phyloP scores from a whole-genome alignment of 73 alveolate genomes.

The Stentor roeselii region DNA sequence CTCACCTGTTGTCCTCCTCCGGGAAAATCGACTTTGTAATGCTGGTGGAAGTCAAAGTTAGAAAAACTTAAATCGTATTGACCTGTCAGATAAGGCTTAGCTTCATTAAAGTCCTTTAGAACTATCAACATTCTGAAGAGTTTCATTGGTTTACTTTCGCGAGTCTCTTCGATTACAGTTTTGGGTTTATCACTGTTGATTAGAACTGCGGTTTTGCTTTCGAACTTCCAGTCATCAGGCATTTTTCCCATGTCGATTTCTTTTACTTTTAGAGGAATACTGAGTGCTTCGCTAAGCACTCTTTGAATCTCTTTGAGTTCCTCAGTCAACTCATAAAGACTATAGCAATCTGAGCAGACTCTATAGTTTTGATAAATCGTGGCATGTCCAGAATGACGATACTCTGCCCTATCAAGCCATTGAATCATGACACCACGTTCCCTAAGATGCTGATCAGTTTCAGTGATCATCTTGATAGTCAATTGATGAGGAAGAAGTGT shows the following conservation, averaged over 20 bases:
- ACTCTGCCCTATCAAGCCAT: conserved; percentile 61
- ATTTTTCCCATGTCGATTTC: conserved; percentile 30
- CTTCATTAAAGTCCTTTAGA: conserved; percentile 19
- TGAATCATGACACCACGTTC: conserved; percentile 44
- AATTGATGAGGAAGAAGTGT: conserved; percentile 60
- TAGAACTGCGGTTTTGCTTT: conserved; percentile 27
- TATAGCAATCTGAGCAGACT: conserved; percentile 78
- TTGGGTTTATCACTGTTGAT: conserved; percentile 29
- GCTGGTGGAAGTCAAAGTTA: not conserved
- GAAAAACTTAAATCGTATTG: not conserved
- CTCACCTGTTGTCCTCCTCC: not conserved
- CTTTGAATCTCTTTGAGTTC: conserved; percentile 62
- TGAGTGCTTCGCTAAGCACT: conserved; percentile 52
- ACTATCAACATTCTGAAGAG: conserved; percentile 34
- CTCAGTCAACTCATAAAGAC: conserved; percentile 64
- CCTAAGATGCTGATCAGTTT: conserved; percentile 66
- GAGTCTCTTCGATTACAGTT: conserved; percentile 30
- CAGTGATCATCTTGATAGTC: conserved; percentile 78
- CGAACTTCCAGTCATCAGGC: conserved; percentile 33
- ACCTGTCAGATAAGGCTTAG: not conserved
- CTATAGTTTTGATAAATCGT: conserved; percentile 74
- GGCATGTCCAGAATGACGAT: conserved; percentile 70
- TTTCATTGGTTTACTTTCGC: conserved; percentile 37
- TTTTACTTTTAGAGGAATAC: conserved; percentile 53
- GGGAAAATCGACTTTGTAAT: not conserved